A percentile compares a stretch with the other conserved stretches of the same genome.
Conservation (phyloP, 179 eudicot species). For the Carnegiea gigantea region DNA sequence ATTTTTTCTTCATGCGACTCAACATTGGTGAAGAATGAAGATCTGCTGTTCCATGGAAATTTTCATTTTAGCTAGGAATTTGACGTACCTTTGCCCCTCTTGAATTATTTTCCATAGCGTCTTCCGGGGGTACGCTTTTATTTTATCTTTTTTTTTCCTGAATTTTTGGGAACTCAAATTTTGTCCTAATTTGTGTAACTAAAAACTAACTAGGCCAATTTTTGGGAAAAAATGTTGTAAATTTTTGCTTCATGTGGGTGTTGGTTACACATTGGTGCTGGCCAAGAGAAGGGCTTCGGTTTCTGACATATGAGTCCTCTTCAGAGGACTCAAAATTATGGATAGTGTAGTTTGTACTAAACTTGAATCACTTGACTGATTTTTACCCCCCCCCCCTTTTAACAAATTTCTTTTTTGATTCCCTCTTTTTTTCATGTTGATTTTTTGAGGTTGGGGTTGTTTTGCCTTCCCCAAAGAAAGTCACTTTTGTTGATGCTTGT, state of each 20-base stretch:
- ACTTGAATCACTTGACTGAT: background rate
- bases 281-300: background rate
- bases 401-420: no score
- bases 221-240: constrained; percentile 12
- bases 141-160: constrained; percentile 6
- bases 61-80: constrained; percentile 27
- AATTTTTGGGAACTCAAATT: constrained; percentile 27
- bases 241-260: constrained; percentile 7
- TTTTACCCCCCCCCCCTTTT: background rate
- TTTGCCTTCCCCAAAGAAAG: no score
- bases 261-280: background rate
- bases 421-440: no score
- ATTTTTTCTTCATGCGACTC: constrained; percentile 20
- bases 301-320: background rate
- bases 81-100: constrained; percentile 21
- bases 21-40: constrained; percentile 24
- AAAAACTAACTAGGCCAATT: constrained; percentile 11
- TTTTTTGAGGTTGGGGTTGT: no score
- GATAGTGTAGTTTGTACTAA: background rate
- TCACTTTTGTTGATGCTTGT: no score
- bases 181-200: constrained; percentile 41
- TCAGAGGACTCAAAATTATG: background rate
- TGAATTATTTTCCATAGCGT: constrained; percentile 23
- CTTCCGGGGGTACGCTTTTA: constrained; percentile 19
- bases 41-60: constrained; percentile 20